Evolutionary conservation across 208 protist genomes (phyloP), one percentile per base, ranked within the genome.

Genomic region (Trypanosoma theileri): DNA sequence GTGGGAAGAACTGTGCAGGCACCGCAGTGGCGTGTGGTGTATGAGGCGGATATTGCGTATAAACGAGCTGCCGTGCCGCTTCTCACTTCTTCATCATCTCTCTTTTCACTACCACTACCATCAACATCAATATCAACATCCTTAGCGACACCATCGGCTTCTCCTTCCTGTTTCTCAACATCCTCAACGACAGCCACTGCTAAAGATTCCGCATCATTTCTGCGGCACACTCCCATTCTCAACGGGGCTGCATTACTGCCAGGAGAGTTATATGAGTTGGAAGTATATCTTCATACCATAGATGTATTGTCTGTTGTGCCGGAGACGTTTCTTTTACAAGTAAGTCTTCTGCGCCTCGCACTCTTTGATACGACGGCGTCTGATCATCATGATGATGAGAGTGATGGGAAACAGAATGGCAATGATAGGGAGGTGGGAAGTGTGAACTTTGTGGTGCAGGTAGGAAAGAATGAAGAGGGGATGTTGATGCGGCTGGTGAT

Each of bases 251-350:
- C 17, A 41, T n/a, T 73, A 21, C 40, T 19, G 2, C 28, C 66
- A 52, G 61, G 53, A 16, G 58, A 51, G 17, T 35, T 48, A 40
- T 71, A 74, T 57, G 46, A 28, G 28, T 28, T 77, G 55, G 41
- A 69, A 8, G 35, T 70, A 19, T 13, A 73, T 77, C n/a, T 75
- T 66, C 19, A 55, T 60, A 52, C 19, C 16, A 63, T 77, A 65
- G 59, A 67, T 48, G 16, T 77, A 21, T 63, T 62, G 0, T 50
- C 7, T 1, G 46, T 82, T 21, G 72, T 79, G 6, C 28, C 28
- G 28, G 72, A 75, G 61, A 88, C 88, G 71, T 83, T 89, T 58
- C 52, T 89, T 4, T 61, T 84, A 13, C 86, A 92, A 54, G 76
- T 88, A 21, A 77, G 86, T 52, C 42, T 86, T 31, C 59, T 92